These are phyloP conservation scores for Populus ilicifolia DNA, from an alignment of 345 rosid genomes.

Conservation along the genomic window DNA sequence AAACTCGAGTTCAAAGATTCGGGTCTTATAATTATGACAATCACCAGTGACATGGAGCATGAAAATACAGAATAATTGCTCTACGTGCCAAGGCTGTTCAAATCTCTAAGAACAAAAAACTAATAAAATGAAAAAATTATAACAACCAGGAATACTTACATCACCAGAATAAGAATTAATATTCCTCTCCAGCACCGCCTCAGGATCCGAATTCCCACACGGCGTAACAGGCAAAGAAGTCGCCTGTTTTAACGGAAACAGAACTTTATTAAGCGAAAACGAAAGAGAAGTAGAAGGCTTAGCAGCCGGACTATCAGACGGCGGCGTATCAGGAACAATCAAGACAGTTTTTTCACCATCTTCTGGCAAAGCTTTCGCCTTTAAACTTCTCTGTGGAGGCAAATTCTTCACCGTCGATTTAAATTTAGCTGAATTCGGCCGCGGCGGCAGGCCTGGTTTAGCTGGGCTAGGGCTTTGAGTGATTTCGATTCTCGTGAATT, in stretches of 20 bases:
- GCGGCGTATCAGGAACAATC: constrained; percentile 34
- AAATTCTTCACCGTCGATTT: constrained; percentile 37
- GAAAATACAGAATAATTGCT: neutral
- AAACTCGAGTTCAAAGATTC: too few species aligned
- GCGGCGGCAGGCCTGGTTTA: constrained; percentile 42
- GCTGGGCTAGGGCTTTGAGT: constrained; percentile 36
- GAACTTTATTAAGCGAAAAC: constrained; percentile 43
- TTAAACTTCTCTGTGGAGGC: constrained; percentile 43
- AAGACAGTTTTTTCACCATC: constrained; percentile 41
- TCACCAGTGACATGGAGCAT: too few species aligned
- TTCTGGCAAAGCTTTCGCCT: constrained; percentile 24
- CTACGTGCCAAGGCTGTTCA: neutral
- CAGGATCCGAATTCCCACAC: constrained; percentile 19
- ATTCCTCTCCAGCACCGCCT: constrained; percentile 22
- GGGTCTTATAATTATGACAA: too few species aligned
- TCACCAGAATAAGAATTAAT: constrained; percentile 12
- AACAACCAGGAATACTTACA: constrained; percentile 21
- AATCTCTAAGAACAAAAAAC: neutral
- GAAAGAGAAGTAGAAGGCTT: constrained; percentile 44
- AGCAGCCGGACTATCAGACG: constrained; percentile 30
- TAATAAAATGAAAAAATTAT: neutral
- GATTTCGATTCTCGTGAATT: constrained; percentile 27
- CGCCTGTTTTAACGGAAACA: constrained; percentile 34
- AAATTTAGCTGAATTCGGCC: constrained; percentile 46
- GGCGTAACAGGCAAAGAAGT: constrained; percentile 51